phyloP scores from a whole-genome alignment of 768 basidiomycete species.

The Gelatoporia subvermispora region DNA sequence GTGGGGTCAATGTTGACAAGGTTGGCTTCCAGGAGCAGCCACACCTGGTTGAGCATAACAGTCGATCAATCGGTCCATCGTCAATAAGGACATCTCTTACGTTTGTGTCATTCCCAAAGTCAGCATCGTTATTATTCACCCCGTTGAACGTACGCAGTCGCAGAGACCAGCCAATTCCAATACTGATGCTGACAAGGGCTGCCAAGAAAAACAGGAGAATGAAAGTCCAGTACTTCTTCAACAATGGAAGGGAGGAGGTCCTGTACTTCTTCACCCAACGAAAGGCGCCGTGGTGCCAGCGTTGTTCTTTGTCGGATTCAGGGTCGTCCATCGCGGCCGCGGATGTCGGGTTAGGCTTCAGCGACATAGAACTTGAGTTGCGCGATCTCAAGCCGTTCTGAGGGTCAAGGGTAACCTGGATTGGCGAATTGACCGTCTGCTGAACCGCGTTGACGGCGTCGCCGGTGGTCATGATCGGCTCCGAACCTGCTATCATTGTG shows the following conservation, averaged over 20 bases:
- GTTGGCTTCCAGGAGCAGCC: conserved; percentile 8
- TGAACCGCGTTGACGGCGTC: too few relatives aligned
- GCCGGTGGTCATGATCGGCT: too few relatives aligned
- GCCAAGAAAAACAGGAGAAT: conserved; percentile 5
- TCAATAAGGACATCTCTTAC: neutral
- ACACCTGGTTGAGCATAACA: conserved; percentile 4
- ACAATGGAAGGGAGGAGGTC: neutral
- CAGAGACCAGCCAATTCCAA: conserved; percentile 11
- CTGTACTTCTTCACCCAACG: neutral
- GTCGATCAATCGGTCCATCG: neutral
- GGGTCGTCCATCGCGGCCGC: too few relatives aligned
- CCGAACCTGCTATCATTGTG: too few relatives aligned
- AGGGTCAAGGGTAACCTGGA: too few relatives aligned
- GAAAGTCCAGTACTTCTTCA: conserved; percentile 4
- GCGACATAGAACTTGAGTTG: too few relatives aligned
- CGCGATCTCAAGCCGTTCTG: too few relatives aligned
- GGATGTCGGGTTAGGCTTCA: too few relatives aligned
- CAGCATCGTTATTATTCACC: conserved; percentile 6
- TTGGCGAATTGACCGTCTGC: too few relatives aligned
- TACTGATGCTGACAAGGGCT: conserved; percentile 3
- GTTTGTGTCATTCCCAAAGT: neutral
- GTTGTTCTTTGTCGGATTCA: too few relatives aligned
- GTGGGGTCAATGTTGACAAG: conserved; percentile 9
- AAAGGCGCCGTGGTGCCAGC: too few relatives aligned
- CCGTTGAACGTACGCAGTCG: conserved; percentile 7